phyloP scores from a whole-genome alignment of 1,284 basidiomycete genomes.

The Apiotrichum domesticum region DNA sequence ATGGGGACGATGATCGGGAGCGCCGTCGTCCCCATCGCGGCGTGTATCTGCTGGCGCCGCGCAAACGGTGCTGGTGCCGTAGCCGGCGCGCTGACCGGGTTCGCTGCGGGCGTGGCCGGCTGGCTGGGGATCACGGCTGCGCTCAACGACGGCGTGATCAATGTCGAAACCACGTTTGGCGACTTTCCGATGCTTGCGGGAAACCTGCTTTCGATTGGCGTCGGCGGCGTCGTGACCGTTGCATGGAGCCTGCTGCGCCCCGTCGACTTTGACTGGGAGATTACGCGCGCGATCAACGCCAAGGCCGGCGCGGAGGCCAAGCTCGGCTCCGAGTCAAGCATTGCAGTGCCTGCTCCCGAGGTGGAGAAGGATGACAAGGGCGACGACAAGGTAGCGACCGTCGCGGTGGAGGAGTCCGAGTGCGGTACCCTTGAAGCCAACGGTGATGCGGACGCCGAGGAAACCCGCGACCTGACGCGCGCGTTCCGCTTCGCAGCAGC shows the following conservation, averaged over 20 bases:
- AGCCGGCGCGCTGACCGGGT: slow-evolving; percentile 63
- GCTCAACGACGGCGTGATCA: slow-evolving; percentile 64
- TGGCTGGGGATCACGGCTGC: slow-evolving; percentile 75
- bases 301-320: slow-evolving; percentile 6
- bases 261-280: slow-evolving; percentile 69
- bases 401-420: slow-evolving; percentile 23
- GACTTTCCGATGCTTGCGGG: slow-evolving; percentile 68
- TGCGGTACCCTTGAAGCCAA: neutral
- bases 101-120: slow-evolving; percentile 64
- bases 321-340: neutral
- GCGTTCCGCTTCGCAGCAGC: slow-evolving; percentile 72
- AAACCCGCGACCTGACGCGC: slow-evolving; percentile 50
- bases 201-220: slow-evolving; percentile 75
- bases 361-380: slow-evolving; percentile 48
- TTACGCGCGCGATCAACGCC: slow-evolving; percentile 67
- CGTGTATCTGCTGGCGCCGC: slow-evolving; percentile 70
- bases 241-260: slow-evolving; percentile 63
- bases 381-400: slow-evolving; percentile 7
- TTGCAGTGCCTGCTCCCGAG: slow-evolving; percentile 5
- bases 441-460: slow-evolving; percentile 9
- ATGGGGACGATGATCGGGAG: slow-evolving; percentile 61
- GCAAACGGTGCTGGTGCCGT: slow-evolving; percentile 80
- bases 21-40: slow-evolving; percentile 78
- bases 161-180: slow-evolving; percentile 58
- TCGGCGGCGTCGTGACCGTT: slow-evolving; percentile 70